Percentiles rank a stretch among this genome's conserved stretches.
Evolutionary conservation across 768 basidiomycete species (phyloP).

Genomic region (Sporobolomyces phaffii): DNA sequence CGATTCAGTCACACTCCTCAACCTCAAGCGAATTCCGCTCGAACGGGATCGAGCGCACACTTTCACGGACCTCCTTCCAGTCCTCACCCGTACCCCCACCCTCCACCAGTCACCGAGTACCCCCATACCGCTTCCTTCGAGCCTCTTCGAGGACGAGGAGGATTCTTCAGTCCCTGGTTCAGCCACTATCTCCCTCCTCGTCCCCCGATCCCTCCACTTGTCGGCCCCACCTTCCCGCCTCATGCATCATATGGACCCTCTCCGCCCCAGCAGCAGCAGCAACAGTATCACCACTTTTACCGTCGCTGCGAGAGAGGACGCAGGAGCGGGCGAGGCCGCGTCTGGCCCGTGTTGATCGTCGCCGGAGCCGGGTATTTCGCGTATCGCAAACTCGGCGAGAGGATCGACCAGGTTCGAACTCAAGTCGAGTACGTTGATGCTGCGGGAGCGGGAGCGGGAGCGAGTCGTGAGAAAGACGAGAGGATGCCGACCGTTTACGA

Average conservation of each 20-base stretch:
- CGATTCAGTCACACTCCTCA: no score
- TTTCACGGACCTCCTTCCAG: no score
- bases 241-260: background rate
- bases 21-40: no score
- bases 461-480: no score
- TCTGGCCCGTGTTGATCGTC: background rate
- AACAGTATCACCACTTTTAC: background rate
- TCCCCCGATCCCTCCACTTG: background rate
- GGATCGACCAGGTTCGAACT: background rate
- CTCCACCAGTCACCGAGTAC: background rate
- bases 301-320: background rate
- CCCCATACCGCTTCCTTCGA: background rate
- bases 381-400: background rate
- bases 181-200: background rate
- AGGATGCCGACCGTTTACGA: background rate
- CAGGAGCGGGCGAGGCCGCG: no score
- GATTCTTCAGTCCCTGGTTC: slow-evolving; percentile 5
- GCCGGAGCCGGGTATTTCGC: background rate
- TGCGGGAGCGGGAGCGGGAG: background rate
- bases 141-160: background rate
- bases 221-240: background rate
- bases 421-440: background rate
- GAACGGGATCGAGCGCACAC: no score
- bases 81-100: background rate
- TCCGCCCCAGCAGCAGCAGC: background rate